Evolutionary conservation across 805 yeast species (phyloP).

Genomic region (Suhomyces canberraensis): DNA sequence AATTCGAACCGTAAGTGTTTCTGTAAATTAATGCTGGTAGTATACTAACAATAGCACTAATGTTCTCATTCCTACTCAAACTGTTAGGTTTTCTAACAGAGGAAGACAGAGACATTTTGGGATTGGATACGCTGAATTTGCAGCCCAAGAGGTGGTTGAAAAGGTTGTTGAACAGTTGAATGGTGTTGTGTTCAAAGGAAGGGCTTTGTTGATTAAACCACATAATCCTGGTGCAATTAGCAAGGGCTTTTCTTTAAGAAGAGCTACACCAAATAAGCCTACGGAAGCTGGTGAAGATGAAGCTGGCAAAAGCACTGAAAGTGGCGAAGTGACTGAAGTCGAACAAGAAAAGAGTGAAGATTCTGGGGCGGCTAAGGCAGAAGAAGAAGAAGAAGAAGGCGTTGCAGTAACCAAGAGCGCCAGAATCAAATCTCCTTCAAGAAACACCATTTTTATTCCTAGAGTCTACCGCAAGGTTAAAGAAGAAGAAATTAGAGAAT

Average conservation of each 20-base stretch:
- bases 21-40: background rate
- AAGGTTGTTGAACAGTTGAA: constrained; percentile 24
- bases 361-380: background rate
- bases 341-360: background rate
- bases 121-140: constrained; percentile 42
- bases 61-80: constrained; percentile 54
- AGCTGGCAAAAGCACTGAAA: too few relatives aligned
- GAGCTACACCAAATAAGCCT: too few relatives aligned
- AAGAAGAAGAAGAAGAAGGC: background rate
- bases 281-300: too few relatives aligned
- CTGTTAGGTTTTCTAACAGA: constrained; percentile 44
- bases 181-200: constrained; percentile 28
- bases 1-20: constrained; percentile 45
- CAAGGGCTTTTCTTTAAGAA: background rate
- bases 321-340: too few relatives aligned
- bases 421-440: constrained; percentile 22
- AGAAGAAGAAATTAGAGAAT: constrained; percentile 44
- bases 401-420: constrained; percentile 11
- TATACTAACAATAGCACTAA: constrained; percentile 18
- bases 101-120: constrained; percentile 55
- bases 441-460: constrained; percentile 45
- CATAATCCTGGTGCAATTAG: constrained; percentile 21
- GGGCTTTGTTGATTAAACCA: constrained; percentile 37
- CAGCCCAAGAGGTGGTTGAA: constrained; percentile 25
- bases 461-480: constrained; percentile 37